phyloP scores from a whole-genome alignment of 352 stramenopile genomes.

The Thalassiosira hispida region DNA sequence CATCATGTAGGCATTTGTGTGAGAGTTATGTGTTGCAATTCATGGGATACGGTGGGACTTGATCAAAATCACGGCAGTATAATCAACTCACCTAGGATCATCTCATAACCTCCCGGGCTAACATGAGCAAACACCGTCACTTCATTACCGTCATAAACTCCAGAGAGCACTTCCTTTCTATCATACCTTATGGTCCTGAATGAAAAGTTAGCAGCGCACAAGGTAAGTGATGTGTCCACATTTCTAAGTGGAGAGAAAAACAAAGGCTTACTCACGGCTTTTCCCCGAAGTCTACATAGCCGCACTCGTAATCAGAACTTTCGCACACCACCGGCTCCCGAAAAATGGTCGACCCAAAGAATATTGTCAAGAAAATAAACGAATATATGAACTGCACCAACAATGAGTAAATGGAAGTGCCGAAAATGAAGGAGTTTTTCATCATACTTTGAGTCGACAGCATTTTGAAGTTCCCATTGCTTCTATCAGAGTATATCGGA shows the following conservation, averaged over 20 bases:
- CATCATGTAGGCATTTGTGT: no score
- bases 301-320: constrained; percentile 10
- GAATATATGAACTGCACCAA: constrained; percentile 51
- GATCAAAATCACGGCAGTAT: no score
- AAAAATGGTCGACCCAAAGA: constrained; percentile 48
- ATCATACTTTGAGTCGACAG: constrained; percentile 59
- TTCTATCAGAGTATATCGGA: constrained; percentile 59
- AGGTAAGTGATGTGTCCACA: background rate
- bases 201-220: background rate
- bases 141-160: constrained; percentile 28
- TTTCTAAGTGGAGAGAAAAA: background rate
- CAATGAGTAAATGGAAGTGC: constrained; percentile 55
- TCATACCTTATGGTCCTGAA: constrained; percentile 3
- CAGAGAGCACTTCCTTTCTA: constrained; percentile 18
- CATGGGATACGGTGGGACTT: no score
- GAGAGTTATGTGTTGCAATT: no score
- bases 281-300: constrained; percentile 21
- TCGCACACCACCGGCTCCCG: background rate
- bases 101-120: constrained; percentile 44
- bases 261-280: constrained; percentile 20
- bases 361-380: constrained; percentile 55
- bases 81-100: no score
- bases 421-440: constrained; percentile 48
- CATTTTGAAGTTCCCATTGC: constrained; percentile 59
- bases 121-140: constrained; percentile 42